Evolutionary conservation across 495 filamentous ascomycete species (phyloP), one percentile per base, ranked within the genome.

Genomic region (Penicillium psychrofluorescens): DNA sequence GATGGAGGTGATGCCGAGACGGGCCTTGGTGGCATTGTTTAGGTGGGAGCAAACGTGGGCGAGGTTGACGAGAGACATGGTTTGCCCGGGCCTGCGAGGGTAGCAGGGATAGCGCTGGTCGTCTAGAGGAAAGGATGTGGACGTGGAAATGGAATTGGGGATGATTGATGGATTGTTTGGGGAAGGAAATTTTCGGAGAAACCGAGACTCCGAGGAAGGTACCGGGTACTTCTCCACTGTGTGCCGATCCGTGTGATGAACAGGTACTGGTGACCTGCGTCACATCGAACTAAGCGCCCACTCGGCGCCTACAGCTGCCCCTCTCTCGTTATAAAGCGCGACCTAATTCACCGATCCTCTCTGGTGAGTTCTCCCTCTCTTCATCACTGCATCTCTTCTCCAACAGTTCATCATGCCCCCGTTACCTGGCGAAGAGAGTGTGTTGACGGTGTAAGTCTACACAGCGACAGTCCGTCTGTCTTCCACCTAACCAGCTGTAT

Each of bases 21-120:
- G 85, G 7, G 86, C 90, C 59, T 83, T 83, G 38, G 86, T 83
- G 55, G 86, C 86, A 73, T 98, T 98, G 70, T 95, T 89, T 32
- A 98, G 77, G 74, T 97, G 92, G 40, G 88, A 88, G 70, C 87
- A 95, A 55, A 89, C 77, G 74, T 91, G 64, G 41, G 80, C 68
- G 54, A 97, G 78, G 64, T 80, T 79, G 58, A 80, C 74, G 70
- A 98, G 82, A 58, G 89, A 95, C 92, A 97, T 97, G 38, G 52
- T 66, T 55, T 50, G 52, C 43, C 33, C 56, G 51, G 48, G 43
- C 37, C 35, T 43, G 48, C 49, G 45, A 35, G 36, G 44, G 33
- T 34, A 37, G 40, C 34, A 43, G 43, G 42, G 32, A 47, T 22
- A 6, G 22, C 22, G 22, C 22, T 22, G 32, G 9, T 34, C 32